Evolutionary conservation across 2,329 filamentous ascomycete genomes (phyloP).

Genomic region (Ophiocordyceps camponoti-saundersi): DNA sequence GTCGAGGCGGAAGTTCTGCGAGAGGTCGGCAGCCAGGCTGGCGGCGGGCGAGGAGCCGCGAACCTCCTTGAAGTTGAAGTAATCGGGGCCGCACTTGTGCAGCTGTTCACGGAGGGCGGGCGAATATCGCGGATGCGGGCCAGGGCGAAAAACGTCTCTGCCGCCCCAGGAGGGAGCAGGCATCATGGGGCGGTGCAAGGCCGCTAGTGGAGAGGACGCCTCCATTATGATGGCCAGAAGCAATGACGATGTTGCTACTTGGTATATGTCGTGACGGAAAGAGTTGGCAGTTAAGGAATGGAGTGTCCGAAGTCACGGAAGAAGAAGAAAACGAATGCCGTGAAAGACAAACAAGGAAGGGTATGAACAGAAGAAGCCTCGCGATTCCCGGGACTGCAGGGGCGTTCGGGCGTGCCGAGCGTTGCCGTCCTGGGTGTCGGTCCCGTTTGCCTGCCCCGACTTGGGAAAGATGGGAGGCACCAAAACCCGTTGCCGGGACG

Average conservation of each 20-base stretch:
- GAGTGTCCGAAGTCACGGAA: not conserved
- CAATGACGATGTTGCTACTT: conserved; percentile 9
- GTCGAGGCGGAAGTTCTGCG: conserved; percentile 93
- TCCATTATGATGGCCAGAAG: conserved; percentile 51
- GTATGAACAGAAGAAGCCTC: conserved; percentile 2
- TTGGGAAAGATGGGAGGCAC: not conserved
- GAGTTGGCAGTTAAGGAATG: conserved; percentile 3
- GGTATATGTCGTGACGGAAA: conserved; percentile 8
- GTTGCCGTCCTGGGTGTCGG: not conserved
- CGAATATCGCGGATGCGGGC: conserved; percentile 41
- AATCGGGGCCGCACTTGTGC: conserved; percentile 46
- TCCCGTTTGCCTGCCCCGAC: conserved; percentile 1
- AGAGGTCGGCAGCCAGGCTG: conserved; percentile 82
- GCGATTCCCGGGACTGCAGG: not conserved
- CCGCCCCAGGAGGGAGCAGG: conserved; percentile 40
- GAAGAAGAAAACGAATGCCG: conserved; percentile 2
- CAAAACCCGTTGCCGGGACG: not conserved
- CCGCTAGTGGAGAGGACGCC: conserved; percentile 82
- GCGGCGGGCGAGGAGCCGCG: conserved; percentile 80
- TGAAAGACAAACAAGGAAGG: not conserved
- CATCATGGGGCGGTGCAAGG: conserved; percentile 64
- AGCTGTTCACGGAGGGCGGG: conserved; percentile 70
- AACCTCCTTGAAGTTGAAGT: conserved; percentile 64
- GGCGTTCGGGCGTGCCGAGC: not conserved
- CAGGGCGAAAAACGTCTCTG: conserved; percentile 34